Evolutionary conservation across 2,329 filamentous ascomycete genomes (phyloP).

Genomic region (Ilyonectria mors-panacis): DNA sequence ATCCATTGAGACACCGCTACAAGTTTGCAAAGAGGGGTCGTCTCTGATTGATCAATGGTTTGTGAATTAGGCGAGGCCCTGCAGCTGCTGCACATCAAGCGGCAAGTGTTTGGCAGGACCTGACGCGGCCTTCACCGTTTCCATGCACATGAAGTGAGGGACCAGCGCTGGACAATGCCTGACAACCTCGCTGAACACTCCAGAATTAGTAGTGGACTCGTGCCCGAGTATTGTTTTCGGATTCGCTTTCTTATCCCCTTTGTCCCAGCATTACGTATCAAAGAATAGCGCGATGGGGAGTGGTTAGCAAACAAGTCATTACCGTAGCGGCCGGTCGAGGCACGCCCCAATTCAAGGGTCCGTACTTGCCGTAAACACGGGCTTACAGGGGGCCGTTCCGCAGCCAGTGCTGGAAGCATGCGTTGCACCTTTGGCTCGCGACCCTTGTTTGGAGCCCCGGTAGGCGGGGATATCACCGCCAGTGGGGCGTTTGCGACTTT

Average conservation of each 20-base stretch:
- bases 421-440: not conserved
- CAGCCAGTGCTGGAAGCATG: not conserved
- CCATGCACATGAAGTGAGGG: not conserved
- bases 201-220: not conserved
- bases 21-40: not conserved
- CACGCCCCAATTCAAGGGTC: conserved; percentile 12
- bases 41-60: conserved; percentile 3
- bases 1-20: conserved; percentile 5
- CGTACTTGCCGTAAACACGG: conserved; percentile 9
- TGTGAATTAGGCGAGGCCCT: not conserved
- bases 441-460: conserved; percentile 10
- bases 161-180: not conserved
- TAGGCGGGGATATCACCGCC: conserved; percentile 11
- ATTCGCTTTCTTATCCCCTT: not conserved
- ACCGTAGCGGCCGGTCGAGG: conserved; percentile 10
- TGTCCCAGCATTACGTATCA: not conserved
- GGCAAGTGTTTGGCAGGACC: not conserved
- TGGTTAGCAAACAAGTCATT: not conserved
- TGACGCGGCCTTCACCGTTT: not conserved
- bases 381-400: conserved; percentile 7
- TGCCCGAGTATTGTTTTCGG: not conserved
- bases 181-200: not conserved
- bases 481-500: conserved; percentile 30
- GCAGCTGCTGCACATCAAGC: not conserved
- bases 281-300: no score